Evolutionary conservation across 139 green algal genomes (phyloP).

Genomic region (Closterium sp.): DNA sequence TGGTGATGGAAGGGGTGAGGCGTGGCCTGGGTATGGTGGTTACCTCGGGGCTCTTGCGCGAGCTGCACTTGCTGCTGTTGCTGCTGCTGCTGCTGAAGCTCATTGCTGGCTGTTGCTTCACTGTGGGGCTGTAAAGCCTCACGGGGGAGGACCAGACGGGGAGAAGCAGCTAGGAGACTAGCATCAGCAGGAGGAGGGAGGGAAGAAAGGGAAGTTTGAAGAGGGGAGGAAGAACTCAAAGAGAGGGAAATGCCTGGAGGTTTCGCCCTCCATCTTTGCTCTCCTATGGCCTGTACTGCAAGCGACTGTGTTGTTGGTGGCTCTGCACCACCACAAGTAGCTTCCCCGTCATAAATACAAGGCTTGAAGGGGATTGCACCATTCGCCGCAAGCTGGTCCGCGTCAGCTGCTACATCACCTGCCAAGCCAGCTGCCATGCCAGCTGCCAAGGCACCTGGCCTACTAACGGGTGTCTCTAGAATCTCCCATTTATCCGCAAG

Average conservation of each 20-base stretch:
- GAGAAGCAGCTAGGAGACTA: not conserved
- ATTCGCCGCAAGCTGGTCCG: not conserved
- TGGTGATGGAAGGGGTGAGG: not conserved
- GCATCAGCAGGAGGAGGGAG: too few relatives aligned
- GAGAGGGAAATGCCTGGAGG: too few relatives aligned
- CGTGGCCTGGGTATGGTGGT: not conserved
- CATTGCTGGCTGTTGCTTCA: not conserved
- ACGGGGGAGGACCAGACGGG: too few relatives aligned
- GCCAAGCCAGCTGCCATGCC: not conserved
- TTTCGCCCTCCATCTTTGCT: too few relatives aligned
- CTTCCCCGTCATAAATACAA: not conserved
- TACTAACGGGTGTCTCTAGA: not conserved
- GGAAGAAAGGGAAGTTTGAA: not conserved
- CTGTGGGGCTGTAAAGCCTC: not conserved
- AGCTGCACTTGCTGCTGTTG: too few relatives aligned
- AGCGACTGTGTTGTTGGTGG: too few relatives aligned
- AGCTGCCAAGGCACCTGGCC: not conserved
- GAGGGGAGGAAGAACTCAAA: too few relatives aligned
- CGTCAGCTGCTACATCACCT: not conserved
- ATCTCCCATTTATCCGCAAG: not conserved
- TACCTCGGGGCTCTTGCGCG: not conserved
- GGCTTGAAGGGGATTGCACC: not conserved
- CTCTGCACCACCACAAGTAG: not conserved
- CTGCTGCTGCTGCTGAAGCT: not conserved
- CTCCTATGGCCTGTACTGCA: too few relatives aligned